Base-by-base conservation (phyloP, 139 green algal genomes). In the Zygnema cylindricum region DNA sequence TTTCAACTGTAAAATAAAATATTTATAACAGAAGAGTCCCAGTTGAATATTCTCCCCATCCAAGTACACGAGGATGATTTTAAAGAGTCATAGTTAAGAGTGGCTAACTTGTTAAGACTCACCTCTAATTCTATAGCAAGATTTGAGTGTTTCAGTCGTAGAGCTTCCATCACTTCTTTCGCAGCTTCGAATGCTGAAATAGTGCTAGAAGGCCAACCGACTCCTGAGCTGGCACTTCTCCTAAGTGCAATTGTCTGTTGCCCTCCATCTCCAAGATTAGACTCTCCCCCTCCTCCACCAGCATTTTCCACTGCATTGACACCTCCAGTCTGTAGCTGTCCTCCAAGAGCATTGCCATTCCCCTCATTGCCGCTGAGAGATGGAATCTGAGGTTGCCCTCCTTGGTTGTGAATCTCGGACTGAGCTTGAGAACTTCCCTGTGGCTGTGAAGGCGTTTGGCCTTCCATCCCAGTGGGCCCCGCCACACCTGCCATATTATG, bases 181-280 rank as follows among this genome's bases (percentile, higher is more conserved):
- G 92, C 95, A 2, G 86, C 87, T 82, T 95, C 92, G 54, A 95
- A 95, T 16, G 92, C 90, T 33, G 35, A 55, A 81, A 92, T 30
- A 36, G 95, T 87, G 81, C 95, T 92, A 2, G 91, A 69, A 0
- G 91, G 93, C 85, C 85, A 90, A 23, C 88, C 96, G 94, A 43
- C 11, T 49, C 36, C 36, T 25, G 30, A 83, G 43, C 86, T 89
- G 3, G 81, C 49, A 35, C 78, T 87, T n/a, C 38, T 82, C 25
- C 84, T 43, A 43, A 69, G 39, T 21, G 16, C 75, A 77, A 63
- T 63, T 7, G 49, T 16, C 49, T 63, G 49, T 63, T 63, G 49
- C 16, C 49, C 49, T 63, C 7, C 49, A 63, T 63, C 49, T 63
- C 49, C 49, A 7, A 25, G 49, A 63, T 63, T 63, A 63, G 7